phyloP scores from a whole-genome alignment of 1,139 yeast genomes.

The Taphrina populina region DNA sequence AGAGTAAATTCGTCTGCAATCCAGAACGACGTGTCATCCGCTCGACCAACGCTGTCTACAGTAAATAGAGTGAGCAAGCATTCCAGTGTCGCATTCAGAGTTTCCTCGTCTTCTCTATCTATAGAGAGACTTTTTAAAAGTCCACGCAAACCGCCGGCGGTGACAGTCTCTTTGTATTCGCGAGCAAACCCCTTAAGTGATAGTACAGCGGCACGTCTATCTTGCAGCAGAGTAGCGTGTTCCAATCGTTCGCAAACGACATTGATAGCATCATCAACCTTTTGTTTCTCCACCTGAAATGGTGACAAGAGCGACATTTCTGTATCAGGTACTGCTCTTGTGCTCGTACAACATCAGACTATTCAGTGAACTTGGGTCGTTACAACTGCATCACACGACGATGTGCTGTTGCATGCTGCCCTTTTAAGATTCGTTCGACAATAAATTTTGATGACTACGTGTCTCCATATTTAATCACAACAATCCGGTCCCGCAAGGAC shows the following conservation, averaged over 20 bases:
- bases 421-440: too few species aligned
- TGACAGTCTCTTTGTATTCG: conserved; percentile 83
- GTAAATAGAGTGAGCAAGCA: conserved; percentile 78
- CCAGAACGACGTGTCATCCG: conserved; percentile 90
- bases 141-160: conserved; percentile 81
- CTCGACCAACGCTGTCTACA: conserved; percentile 51
- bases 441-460: too few species aligned
- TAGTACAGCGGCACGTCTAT: conserved; percentile 85
- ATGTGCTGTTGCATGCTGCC: too few species aligned
- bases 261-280: conserved; percentile 81
- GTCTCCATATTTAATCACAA: too few species aligned
- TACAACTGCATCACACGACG: too few species aligned
- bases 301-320: conserved; percentile 21
- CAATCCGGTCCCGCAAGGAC: too few species aligned
- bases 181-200: conserved; percentile 88
- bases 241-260: conserved; percentile 83
- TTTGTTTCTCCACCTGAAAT: conserved; percentile 44
- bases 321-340: too few species aligned
- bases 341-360: too few species aligned
- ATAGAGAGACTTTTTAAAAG: conserved; percentile 64
- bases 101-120: conserved; percentile 66
- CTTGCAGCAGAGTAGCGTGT: conserved; percentile 78
- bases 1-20: conserved; percentile 91
- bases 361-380: too few species aligned
- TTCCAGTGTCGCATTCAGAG: conserved; percentile 81